phyloP scores from a whole-genome alignment of 2,329 filamentous ascomycete genomes.

The Exophiala alcalophila region DNA sequence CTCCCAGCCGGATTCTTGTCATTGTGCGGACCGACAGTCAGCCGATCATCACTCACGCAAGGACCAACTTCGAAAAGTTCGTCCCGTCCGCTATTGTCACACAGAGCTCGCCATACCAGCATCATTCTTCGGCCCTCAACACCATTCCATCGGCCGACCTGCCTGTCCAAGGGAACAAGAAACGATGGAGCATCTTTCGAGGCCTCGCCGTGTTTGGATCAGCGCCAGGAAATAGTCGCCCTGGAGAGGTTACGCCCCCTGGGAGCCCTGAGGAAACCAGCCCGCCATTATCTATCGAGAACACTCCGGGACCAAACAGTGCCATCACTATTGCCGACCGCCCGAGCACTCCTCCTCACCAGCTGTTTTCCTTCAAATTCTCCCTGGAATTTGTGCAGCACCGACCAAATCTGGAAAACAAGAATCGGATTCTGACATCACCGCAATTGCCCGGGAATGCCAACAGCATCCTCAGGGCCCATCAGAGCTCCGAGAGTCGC shows the following conservation, averaged over 20 bases:
- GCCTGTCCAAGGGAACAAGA: slow-evolving; percentile 34
- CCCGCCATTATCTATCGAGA: slow-evolving; percentile 2
- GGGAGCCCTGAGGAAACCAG: slow-evolving; percentile 35
- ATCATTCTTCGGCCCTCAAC: slow-evolving; percentile 38
- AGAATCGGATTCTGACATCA: slow-evolving; percentile 53
- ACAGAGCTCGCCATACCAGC: slow-evolving; percentile 37
- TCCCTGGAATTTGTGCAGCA: slow-evolving; percentile 62
- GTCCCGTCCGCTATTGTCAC: slow-evolving; percentile 39
- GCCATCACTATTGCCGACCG: slow-evolving; percentile 34
- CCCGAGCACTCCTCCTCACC: slow-evolving; percentile 45
- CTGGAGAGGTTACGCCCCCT: slow-evolving; percentile 42
- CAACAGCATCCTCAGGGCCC: slow-evolving; percentile 47
- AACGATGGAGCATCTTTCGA: slow-evolving; percentile 53
- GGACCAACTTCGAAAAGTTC: slow-evolving; percentile 64
- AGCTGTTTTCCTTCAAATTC: slow-evolving; percentile 63
- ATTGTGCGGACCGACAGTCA: slow-evolving; percentile 80
- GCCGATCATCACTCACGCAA: slow-evolving; percentile 51
- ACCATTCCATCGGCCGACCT: slow-evolving; percentile 30
- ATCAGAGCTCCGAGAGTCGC: slow-evolving; percentile 16
- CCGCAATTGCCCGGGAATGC: slow-evolving; percentile 58
- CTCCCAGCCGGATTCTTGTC: slow-evolving; percentile 79
- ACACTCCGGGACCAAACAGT: slow-evolving; percentile 16
- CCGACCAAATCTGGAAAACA: slow-evolving; percentile 48
- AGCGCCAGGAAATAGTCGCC: slow-evolving; percentile 42
- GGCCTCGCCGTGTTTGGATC: slow-evolving; percentile 46